phyloP scores from a whole-genome alignment of 371 early-diverging fungal species.

The Mucor mucedo region DNA sequence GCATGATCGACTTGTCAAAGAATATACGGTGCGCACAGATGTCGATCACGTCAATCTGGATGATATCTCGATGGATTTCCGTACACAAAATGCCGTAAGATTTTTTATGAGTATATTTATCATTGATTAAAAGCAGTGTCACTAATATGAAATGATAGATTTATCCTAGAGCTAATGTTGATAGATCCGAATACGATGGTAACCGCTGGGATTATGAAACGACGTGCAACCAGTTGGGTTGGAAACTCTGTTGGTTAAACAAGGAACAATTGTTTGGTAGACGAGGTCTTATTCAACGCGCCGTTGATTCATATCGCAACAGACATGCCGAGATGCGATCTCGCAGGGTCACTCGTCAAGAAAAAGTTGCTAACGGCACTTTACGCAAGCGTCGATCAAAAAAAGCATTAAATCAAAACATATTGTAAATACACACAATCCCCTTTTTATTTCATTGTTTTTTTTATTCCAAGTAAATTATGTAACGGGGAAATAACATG shows the following conservation, averaged over 20 bases:
- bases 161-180: slow-evolving; percentile 83
- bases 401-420: slow-evolving; percentile 10
- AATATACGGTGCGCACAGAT: slow-evolving; percentile 81
- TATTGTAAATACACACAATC: slow-evolving; percentile 1
- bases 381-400: slow-evolving; percentile 56
- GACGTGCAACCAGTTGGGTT: slow-evolving; percentile 84
- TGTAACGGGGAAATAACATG: too few relatives aligned
- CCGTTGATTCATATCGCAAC: slow-evolving; percentile 89
- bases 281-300: slow-evolving; percentile 87
- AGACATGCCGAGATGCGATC: slow-evolving; percentile 74
- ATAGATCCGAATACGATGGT: slow-evolving; percentile 70
- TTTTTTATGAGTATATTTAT: background rate
- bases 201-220: slow-evolving; percentile 93
- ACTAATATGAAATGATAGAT: slow-evolving; percentile 34
- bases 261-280: slow-evolving; percentile 73
- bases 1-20: slow-evolving; percentile 60
- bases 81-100: slow-evolving; percentile 28
- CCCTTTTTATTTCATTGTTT: slow-evolving; percentile 1
- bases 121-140: background rate
- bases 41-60: slow-evolving; percentile 18
- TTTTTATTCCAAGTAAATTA: background rate
- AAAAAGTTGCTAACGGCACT: slow-evolving; percentile 73
- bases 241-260: slow-evolving; percentile 86
- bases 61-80: slow-evolving; percentile 24
- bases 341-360: slow-evolving; percentile 74